phyloP scores from a whole-genome alignment of 2,329 filamentous ascomycete genomes.

The Trichoderma polysporum region DNA sequence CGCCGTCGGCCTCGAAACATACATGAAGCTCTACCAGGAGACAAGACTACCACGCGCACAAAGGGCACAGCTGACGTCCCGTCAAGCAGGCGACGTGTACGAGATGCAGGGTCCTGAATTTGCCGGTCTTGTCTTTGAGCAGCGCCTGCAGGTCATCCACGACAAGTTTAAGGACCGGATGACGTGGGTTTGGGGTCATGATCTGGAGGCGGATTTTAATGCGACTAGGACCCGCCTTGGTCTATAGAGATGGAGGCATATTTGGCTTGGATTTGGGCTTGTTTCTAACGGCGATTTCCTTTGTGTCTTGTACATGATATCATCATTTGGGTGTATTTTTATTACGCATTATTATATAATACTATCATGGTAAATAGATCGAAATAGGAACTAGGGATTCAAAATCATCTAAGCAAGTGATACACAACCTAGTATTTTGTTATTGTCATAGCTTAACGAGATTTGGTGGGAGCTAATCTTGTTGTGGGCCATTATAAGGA shows the following conservation, averaged over 20 bases:
- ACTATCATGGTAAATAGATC: conserved; percentile 1
- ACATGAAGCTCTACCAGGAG: conserved; percentile 16
- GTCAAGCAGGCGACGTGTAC: conserved; percentile 13
- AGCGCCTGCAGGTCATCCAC: conserved; percentile 12
- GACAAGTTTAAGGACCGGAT: conserved; percentile 16
- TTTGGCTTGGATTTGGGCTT: neutral
- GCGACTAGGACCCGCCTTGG: conserved; percentile 13
- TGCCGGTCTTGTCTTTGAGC: conserved; percentile 4
- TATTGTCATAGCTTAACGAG: neutral
- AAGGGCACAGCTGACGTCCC: conserved; percentile 8
- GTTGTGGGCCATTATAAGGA: neutral
- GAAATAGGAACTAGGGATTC: neutral
- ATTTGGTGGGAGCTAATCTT: neutral
- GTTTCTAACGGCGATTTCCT: neutral
- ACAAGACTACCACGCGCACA: conserved; percentile 4
- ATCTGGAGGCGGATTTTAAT: conserved; percentile 5
- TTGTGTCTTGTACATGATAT: conserved; percentile 1
- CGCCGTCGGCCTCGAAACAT: neutral
- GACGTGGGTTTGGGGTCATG: conserved; percentile 14
- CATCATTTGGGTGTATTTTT: neutral
- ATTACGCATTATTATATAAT: neutral
- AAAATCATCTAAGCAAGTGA: neutral
- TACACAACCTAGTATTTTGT: neutral
- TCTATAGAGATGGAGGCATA: neutral
- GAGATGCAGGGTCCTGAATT: conserved; percentile 16